Evolutionary conservation across 1,284 basidiomycete species (phyloP).

Genomic region (Ceratobasidium sp.): DNA sequence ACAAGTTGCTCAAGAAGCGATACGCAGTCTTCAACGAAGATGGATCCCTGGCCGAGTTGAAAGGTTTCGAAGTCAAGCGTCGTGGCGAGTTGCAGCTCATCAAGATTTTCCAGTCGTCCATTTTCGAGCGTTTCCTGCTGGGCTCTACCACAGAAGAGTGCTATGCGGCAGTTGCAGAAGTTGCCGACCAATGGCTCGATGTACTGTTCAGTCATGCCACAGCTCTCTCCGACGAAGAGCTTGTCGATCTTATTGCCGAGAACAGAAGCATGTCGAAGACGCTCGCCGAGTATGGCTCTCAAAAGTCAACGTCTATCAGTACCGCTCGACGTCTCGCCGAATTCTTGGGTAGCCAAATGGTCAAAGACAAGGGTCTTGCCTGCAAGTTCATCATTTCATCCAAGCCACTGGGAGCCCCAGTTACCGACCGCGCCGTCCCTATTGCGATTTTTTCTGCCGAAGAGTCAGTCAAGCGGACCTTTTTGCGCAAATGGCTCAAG

Average conservation of each 20-base stretch:
- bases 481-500: conserved; percentile 96
- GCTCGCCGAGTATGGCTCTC: conserved; percentile 91
- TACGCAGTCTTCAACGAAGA: conserved; percentile 99
- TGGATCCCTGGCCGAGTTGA: conserved; percentile 94
- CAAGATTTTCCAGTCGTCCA: conserved; percentile 99
- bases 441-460: conserved; percentile 99
- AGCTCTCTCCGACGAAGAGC: conserved; percentile 86
- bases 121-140: conserved; percentile 97
- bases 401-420: conserved; percentile 90
- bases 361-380: conserved; percentile 98
- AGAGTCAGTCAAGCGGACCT: conserved; percentile 85
- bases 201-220: conserved; percentile 89
- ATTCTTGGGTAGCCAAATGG: conserved; percentile 98
- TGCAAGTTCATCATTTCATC: conserved; percentile 99
- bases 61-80: conserved; percentile 99
- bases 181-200: conserved; percentile 98
- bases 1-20: conserved; percentile 98
- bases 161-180: conserved; percentile 90
- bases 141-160: conserved; percentile 94
- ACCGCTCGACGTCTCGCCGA: conserved; percentile 95
- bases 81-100: conserved; percentile 98
- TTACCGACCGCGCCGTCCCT: conserved; percentile 96
- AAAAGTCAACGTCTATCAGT: conserved; percentile 98
- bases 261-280: conserved; percentile 99
- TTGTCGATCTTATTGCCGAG: conserved; percentile 98